Base-by-base conservation (phyloP, 177 flowering plant species). In the Vitis hybrid region DNA sequence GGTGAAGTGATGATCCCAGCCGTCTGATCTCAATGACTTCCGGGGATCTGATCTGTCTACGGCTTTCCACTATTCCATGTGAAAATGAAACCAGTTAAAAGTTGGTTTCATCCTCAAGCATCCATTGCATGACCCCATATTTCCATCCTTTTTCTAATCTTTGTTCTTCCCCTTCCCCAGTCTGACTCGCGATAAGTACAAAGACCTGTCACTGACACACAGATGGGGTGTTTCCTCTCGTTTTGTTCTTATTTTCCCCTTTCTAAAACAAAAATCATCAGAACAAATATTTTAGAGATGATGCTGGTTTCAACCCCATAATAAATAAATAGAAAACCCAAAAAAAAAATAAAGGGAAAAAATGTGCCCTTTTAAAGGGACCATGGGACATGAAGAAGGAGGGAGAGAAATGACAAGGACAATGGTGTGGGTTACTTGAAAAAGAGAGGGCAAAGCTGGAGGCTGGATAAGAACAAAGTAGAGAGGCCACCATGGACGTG, bases 381-480 rank as follows among this genome's bases (percentile, higher is more conserved):
- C 59, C 59, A 59, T 22, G 58, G 54, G 34, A 59, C 65, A 59
- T 22, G 60, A 13, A 29, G 31, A 39, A 49, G 51, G 1, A 14
- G 31, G 59, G 50, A 60, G 39, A 63, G 20, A n/a, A 26, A 26
- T 26, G 66, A 59, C 50, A 49, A 45, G 56, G 70, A 67, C 66
- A 34, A 61, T 0, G 60, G 66, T 39, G 49, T 60, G 66, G 70
- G 66, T 49, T 34, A 50, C 51, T 65, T 11, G 60, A 50, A 59
- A 59, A 57, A 59, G n/a, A 52, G 71, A 73, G 29, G 29, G 29
- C 29, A 3, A 49, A 68, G 49, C 54, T 49, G 20, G 61, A 67
- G 61, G 16, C 7, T 18, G 71, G 69, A 67, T 73, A 73, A 72
- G 65, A 65, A 67, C 68, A 67, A 67, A 54, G 2, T 13, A 54